Evolutionary conservation across 1,139 yeast genomes (phyloP).

Genomic region (Hemisphaericaspora subhashii): DNA sequence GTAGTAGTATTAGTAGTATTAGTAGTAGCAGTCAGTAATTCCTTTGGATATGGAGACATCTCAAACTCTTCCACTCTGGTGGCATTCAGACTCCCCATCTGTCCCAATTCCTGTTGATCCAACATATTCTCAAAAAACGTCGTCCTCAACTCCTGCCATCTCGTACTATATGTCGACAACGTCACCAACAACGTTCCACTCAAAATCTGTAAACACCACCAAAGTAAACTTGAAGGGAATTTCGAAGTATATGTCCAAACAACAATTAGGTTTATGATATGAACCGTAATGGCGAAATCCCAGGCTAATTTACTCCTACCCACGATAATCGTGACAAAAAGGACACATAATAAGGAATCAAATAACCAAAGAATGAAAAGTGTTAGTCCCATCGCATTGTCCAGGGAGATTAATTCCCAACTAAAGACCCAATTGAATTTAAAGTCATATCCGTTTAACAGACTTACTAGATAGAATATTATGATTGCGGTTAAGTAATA

Average conservation of each 20-base stretch:
- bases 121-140: slow-evolving; percentile 84
- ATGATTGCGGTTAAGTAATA: slow-evolving; percentile 64
- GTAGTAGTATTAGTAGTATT: no score
- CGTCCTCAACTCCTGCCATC: slow-evolving; percentile 85
- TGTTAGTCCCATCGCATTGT: slow-evolving; percentile 79
- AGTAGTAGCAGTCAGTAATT: slow-evolving; percentile 2
- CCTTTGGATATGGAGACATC: slow-evolving; percentile 19
- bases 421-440: slow-evolving; percentile 71
- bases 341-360: slow-evolving; percentile 73
- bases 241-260: slow-evolving; percentile 65
- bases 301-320: slow-evolving; percentile 93
- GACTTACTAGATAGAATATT: slow-evolving; percentile 56
- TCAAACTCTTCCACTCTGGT: slow-evolving; percentile 17
- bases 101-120: slow-evolving; percentile 50
- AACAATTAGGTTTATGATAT: slow-evolving; percentile 71
- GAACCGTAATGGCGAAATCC: slow-evolving; percentile 92
- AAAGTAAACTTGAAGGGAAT: slow-evolving; percentile 68
- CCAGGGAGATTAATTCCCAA: slow-evolving; percentile 73
- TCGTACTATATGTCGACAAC: slow-evolving; percentile 80
- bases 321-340: slow-evolving; percentile 81
- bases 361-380: slow-evolving; percentile 75
- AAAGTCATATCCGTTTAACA: slow-evolving; percentile 63
- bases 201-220: slow-evolving; percentile 81
- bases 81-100: slow-evolving; percentile 18
- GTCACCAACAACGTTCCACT: slow-evolving; percentile 71